A percentile compares a stretch with the other conserved stretches of the same genome.
Evolutionary conservation across 345 rosid genomes (phyloP).

Genomic region (Syzygium jambos): DNA sequence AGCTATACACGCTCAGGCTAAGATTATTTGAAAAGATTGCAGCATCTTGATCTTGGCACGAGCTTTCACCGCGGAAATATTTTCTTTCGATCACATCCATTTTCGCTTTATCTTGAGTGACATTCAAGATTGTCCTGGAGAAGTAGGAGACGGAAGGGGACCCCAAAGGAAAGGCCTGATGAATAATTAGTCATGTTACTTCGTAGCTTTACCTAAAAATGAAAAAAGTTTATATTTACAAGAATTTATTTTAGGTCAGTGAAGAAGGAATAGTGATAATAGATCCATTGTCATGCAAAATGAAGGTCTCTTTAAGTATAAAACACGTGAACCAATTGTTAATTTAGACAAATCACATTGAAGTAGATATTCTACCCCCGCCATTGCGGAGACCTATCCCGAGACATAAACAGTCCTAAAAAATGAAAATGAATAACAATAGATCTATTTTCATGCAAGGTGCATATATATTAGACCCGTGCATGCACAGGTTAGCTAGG

Average conservation of each 20-base stretch:
- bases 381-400: neutral
- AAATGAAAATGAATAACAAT: neutral
- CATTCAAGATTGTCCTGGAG: slow-evolving; percentile 32
- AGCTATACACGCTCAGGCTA: slow-evolving; percentile 24
- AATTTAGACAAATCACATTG: neutral
- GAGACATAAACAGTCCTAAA: neutral
- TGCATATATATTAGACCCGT: no score
- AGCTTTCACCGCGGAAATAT: neutral
- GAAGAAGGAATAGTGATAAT: no score
- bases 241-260: no score
- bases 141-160: slow-evolving; percentile 26
- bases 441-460: neutral
- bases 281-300: no score
- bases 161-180: slow-evolving; percentile 27
- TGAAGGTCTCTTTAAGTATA: neutral
- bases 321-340: neutral
- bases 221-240: no score
- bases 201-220: neutral
- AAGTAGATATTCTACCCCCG: neutral
- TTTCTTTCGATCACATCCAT: slow-evolving; percentile 11
- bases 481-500: no score
- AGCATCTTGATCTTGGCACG: neutral
- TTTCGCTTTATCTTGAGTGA: slow-evolving; percentile 14
- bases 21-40: neutral
- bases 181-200: neutral